Evolutionary conservation across 2,329 filamentous ascomycete genomes (phyloP), one percentile per base, ranked within the genome.

Genomic region (Venturia oleaginea): DNA sequence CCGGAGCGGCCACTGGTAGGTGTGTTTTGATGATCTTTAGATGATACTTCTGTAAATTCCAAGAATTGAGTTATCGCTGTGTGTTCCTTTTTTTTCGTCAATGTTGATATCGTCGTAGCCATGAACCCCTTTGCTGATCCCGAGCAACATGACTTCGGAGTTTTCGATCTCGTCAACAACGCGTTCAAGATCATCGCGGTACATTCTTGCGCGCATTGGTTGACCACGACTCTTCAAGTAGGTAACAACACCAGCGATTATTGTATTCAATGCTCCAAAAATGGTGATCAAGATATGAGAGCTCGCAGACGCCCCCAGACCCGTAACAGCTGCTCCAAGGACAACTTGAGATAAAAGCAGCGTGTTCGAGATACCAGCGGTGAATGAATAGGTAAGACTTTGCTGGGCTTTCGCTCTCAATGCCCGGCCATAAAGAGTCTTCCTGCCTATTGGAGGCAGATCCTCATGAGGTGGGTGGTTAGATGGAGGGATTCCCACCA

Each of bases 21-120:
- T n/a, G n/a, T n/a, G n/a, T n/a, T n/a, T n/a, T n/a, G n/a, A n/a
- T n/a, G n/a, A n/a, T n/a, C n/a, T n/a, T n/a, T n/a, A n/a, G n/a
- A n/a, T n/a, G n/a, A n/a, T n/a, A n/a, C n/a, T n/a, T n/a, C n/a
- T n/a, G n/a, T n/a, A n/a, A n/a, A n/a, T n/a, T n/a, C n/a, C n/a
- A n/a, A n/a, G n/a, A n/a, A n/a, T n/a, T n/a, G n/a, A n/a, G n/a
- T n/a, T n/a, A n/a, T n/a, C n/a, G n/a, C n/a, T n/a, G n/a, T n/a
- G n/a, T n/a, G n/a, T n/a, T n/a, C n/a, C n/a, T n/a, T n/a, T n/a
- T n/a, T n/a, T n/a, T n/a, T 77, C 74, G 40, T 78, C 77, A 2
- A 75, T 77, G 62, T 78, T 76, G 51, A 80, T 77, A 46, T 78
- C 77, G 64, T 78, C 75, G 67, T 79, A 80, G 13, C 78, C 78